Conservation (phyloP, 495 filamentous ascomycete species). For the Tuber umbilicatum region DNA sequence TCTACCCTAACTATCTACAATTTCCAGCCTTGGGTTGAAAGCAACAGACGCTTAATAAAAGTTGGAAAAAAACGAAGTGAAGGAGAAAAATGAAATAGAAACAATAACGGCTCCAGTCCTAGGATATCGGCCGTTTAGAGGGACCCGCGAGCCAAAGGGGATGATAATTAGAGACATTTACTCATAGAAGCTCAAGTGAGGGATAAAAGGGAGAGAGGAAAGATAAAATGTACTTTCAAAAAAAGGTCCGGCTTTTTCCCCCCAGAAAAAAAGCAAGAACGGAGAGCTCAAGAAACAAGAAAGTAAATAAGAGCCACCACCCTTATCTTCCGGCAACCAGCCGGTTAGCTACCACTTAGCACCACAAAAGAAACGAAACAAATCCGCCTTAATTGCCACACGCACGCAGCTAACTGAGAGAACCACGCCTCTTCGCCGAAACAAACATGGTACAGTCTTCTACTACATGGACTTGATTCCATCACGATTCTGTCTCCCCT, state of each 20-base stretch:
- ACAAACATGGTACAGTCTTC: background rate
- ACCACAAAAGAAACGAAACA: background rate
- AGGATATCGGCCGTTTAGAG: background rate
- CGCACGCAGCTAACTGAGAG: background rate
- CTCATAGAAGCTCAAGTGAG: background rate
- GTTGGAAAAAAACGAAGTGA: background rate
- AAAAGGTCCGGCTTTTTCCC: background rate
- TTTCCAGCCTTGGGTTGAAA: background rate
- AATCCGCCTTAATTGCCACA: background rate
- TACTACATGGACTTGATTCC: conserved; percentile 8
- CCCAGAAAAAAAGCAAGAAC: background rate
- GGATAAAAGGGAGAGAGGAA: background rate
- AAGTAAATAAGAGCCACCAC: background rate
- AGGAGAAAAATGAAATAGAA: background rate
- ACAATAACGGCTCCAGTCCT: background rate
- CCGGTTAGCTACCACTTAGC: background rate
- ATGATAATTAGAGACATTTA: conserved; percentile 1
- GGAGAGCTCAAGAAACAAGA: background rate
- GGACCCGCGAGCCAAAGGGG: background rate
- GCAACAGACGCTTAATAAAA: background rate
- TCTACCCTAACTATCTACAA: conserved; percentile 3
- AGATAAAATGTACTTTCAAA: conserved; percentile 6
- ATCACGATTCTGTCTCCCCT: conserved; percentile 12
- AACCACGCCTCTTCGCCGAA: background rate
- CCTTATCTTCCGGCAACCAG: background rate